Evolutionary conservation across 1,139 yeast species (phyloP).

Genomic region (Lizanozyma gosingica): DNA sequence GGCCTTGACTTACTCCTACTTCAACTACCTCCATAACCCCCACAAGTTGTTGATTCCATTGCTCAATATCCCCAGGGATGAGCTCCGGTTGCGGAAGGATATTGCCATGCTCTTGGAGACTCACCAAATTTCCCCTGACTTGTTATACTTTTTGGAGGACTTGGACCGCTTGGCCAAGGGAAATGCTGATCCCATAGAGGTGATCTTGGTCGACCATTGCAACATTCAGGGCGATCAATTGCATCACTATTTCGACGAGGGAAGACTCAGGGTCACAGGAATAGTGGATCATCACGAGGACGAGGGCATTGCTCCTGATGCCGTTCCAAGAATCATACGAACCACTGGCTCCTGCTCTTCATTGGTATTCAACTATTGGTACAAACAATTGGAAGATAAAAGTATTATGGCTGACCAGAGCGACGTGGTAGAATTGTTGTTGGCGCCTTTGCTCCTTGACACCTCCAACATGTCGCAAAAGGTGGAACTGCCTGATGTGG

Average conservation of each 20-base stretch:
- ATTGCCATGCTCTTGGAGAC: constrained; percentile 43
- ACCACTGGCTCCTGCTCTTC: constrained; percentile 74
- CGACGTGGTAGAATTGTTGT: constrained; percentile 40
- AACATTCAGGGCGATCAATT: constrained; percentile 44
- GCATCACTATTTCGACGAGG: constrained; percentile 15
- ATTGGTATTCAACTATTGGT: constrained; percentile 60
- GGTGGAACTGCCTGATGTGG: constrained; percentile 45
- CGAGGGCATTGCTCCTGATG: constrained; percentile 36
- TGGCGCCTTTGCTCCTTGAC: constrained; percentile 68
- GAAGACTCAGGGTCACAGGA: constrained; percentile 35
- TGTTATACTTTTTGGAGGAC: constrained; percentile 64
- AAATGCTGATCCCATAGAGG: constrained; percentile 16
- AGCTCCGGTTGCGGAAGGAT: constrained; percentile 64
- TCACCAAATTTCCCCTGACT: constrained; percentile 39
- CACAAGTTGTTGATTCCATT: constrained; percentile 45
- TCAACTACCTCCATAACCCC: constrained; percentile 21
- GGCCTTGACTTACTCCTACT: constrained; percentile 64
- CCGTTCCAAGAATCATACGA: constrained; percentile 51
- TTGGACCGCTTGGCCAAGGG: constrained; percentile 16
- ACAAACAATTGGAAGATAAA: constrained; percentile 14
- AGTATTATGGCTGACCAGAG: constrained; percentile 7
- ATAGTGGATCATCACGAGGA: constrained; percentile 88
- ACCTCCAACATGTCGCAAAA: constrained; percentile 56
- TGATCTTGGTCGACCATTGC: constrained; percentile 80
- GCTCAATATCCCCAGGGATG: constrained; percentile 60